Evolutionary conservation across 352 stramenopile species (phyloP).

Genomic region (Globisporangium splendens): DNA sequence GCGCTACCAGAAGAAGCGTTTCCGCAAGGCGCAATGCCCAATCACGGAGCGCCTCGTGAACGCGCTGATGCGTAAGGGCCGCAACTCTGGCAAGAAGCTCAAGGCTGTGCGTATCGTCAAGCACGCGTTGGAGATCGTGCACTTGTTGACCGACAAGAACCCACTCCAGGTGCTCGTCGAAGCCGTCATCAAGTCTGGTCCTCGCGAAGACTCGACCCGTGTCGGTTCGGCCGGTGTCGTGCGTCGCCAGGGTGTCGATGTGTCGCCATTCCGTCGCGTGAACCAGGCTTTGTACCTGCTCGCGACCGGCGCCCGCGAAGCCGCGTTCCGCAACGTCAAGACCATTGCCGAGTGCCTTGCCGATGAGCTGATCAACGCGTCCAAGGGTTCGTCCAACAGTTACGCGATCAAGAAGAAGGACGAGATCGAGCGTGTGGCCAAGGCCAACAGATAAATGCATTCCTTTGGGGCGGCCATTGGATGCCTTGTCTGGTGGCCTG

Average conservation of each 20-base stretch:
- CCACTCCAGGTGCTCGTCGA: conserved; percentile 96
- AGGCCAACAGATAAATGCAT: conserved; percentile 99
- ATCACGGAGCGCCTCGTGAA: conserved; percentile 98
- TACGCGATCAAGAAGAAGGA: conserved; percentile 99
- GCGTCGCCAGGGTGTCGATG: conserved; percentile 98
- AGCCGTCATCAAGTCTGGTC: conserved; percentile 93
- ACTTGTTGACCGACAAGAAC: conserved; percentile 99
- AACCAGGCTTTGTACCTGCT: conserved; percentile 99
- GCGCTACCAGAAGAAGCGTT: conserved; percentile 99
- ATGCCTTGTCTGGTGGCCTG: not conserved
- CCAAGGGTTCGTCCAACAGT: conserved; percentile 99
- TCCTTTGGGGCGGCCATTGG: not conserved
- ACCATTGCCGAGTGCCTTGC: conserved; percentile 99
- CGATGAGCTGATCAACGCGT: conserved; percentile 99
- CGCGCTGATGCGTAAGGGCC: conserved; percentile 98
- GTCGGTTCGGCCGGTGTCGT: conserved; percentile 99
- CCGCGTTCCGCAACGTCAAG: conserved; percentile 99
- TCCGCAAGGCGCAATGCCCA: conserved; percentile 99
- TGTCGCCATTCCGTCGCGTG: conserved; percentile 98
- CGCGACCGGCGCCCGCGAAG: conserved; percentile 96
- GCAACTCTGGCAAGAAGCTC: conserved; percentile 99
- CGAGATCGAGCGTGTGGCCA: conserved; percentile 99
- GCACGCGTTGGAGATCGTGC: conserved; percentile 99
- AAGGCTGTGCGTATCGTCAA: conserved; percentile 98
- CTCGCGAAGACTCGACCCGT: conserved; percentile 99